A percentile compares a stretch with the other conserved stretches of the same genome.
phyloP scores from a whole-genome alignment of 306 rosid species.

The Begonia masoniana region DNA sequence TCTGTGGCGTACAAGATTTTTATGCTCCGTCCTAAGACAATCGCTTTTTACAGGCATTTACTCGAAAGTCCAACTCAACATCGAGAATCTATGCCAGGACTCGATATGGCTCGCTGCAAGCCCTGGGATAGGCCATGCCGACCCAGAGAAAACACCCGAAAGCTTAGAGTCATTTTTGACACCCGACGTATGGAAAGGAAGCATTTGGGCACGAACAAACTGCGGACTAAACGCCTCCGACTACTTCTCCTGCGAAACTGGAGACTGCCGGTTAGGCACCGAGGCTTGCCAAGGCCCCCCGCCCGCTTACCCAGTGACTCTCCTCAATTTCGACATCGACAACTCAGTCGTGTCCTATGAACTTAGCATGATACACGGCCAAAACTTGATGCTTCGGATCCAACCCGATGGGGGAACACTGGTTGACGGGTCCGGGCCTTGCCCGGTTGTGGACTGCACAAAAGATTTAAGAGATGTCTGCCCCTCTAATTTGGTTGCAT shows the following conservation, averaged over 20 bases:
- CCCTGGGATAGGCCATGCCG: constrained; percentile 12
- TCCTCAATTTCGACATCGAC: constrained; percentile 14
- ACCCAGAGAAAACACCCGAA: not conserved
- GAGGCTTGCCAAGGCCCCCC: constrained; percentile 1
- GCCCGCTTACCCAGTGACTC: constrained; percentile 18
- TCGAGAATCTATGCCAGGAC: constrained; percentile 2
- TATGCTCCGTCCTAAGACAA: no score
- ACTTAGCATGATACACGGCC: constrained; percentile 27
- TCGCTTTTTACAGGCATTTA: constrained; percentile 8
- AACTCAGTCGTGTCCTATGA: constrained; percentile 17
- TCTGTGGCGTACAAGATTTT: no score
- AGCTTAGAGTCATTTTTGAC: not conserved
- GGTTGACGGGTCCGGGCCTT: constrained; percentile 13
- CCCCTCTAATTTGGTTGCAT: constrained; percentile 5
- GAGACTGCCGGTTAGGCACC: constrained; percentile 12
- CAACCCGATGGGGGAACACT: constrained; percentile 19
- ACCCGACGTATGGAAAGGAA: constrained; percentile 15
- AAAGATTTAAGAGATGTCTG: constrained; percentile 9
- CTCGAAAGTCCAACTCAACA: constrained; percentile 9
- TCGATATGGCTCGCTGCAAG: constrained; percentile 6
- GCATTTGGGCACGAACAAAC: constrained; percentile 12
- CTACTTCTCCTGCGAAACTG: constrained; percentile 18
- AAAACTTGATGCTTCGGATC: constrained; percentile 13
- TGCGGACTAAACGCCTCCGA: constrained; percentile 2
- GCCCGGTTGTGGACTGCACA: constrained; percentile 18